Percentiles rank a stretch among this genome's conserved stretches.
phyloP scores from a whole-genome alignment of 2,329 filamentous ascomycete species.

The Aspergillus sp. region DNA sequence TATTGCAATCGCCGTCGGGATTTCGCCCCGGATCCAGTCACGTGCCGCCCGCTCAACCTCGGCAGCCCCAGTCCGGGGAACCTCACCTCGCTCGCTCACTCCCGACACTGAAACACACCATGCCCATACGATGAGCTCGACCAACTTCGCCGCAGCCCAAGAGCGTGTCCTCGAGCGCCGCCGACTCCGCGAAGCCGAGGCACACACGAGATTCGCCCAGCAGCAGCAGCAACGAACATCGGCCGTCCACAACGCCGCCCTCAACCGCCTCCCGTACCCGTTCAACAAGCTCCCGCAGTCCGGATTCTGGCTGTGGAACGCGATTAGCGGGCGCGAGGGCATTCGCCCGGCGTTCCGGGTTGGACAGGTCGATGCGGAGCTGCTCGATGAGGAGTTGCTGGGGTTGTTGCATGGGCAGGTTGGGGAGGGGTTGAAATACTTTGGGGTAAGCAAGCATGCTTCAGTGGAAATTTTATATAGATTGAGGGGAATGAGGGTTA shows the following conservation, averaged over 20 bases:
- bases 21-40: too few species aligned
- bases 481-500: too few species aligned
- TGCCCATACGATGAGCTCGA: conserved; percentile 43
- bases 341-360: conserved; percentile 83
- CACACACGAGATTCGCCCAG: conserved; percentile 45
- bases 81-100: background rate
- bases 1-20: too few species aligned
- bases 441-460: conserved; percentile 54
- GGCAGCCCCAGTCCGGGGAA: conserved; percentile 12
- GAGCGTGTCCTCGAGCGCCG: conserved; percentile 75
- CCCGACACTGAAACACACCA: conserved; percentile 12
- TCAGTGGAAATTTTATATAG: too few species aligned
- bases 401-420: conserved; percentile 78
- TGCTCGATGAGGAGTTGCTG: conserved; percentile 87
- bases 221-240: conserved; percentile 38
- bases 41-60: conserved; percentile 5
- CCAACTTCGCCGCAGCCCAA: conserved; percentile 81
- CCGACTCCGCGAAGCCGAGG: conserved; percentile 60
- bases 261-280: conserved; percentile 54
- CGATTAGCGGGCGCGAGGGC: conserved; percentile 63
- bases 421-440: conserved; percentile 78
- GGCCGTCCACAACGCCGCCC: conserved; percentile 42
- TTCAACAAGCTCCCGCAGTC: conserved; percentile 45
- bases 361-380: conserved; percentile 88
- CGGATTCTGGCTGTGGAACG: conserved; percentile 54